phyloP scores from a whole-genome alignment of 495 filamentous ascomycete species.

The Jackrogersella minutella region DNA sequence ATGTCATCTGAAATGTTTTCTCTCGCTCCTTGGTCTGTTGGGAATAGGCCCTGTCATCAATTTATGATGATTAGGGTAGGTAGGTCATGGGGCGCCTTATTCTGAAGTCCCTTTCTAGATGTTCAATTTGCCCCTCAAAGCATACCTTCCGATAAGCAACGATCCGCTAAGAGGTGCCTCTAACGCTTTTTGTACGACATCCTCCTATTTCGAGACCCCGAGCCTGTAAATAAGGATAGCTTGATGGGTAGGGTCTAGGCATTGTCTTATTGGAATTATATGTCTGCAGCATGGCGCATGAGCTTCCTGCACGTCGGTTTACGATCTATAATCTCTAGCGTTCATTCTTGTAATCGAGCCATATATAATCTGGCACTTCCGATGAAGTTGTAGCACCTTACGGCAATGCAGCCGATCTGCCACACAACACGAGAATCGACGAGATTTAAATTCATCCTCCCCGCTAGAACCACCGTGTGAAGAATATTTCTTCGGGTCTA shows the following conservation, averaged over 20 bases:
- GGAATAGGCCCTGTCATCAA: too few species aligned
- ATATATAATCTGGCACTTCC: slow-evolving; percentile 10
- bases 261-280: not conserved
- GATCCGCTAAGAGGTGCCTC: not conserved
- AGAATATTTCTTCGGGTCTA: not conserved
- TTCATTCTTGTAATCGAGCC: slow-evolving; percentile 32
- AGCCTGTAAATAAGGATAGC: not conserved
- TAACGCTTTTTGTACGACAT: not conserved
- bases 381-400: slow-evolving; percentile 10
- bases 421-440: slow-evolving; percentile 18
- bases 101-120: not conserved
- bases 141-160: not conserved
- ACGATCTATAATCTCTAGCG: slow-evolving; percentile 30
- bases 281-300: slow-evolving; percentile 20
- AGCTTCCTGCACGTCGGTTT: slow-evolving; percentile 21
- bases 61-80: not conserved
- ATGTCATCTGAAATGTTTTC: too few species aligned
- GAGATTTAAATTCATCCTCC: not conserved
- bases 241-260: slow-evolving; percentile 3
- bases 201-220: slow-evolving; percentile 1
- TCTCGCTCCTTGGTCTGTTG: too few species aligned
- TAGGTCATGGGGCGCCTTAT: not conserved
- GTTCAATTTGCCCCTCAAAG: not conserved
- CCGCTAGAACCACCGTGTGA: not conserved
- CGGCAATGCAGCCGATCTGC: slow-evolving; percentile 13